Base-by-base conservation (phyloP, 2,329 filamentous ascomycete species). In the Arthrobotrys conoides region DNA sequence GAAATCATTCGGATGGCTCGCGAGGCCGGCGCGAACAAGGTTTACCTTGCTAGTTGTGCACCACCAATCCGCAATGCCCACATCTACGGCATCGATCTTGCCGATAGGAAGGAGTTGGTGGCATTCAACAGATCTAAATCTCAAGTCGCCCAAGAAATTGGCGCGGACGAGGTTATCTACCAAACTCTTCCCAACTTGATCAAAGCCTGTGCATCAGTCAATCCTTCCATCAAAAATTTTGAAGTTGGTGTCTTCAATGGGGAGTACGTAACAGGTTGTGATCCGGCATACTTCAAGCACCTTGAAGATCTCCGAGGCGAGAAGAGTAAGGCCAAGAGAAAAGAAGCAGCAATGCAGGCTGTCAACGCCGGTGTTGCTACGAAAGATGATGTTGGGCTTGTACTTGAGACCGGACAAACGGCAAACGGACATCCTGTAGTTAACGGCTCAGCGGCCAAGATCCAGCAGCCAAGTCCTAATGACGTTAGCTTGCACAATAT, bases 231-330 rank as follows among this genome's bases (percentile, higher is more conserved):
- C 8, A 86, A 88, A 80, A 87, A 91, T 70, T 97, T 97, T 81
- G 95, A 98, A 83, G 90, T 96, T 1, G 94, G 95, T 68, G 94
- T 97, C 8, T 97, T 98, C 86, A 93, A 91, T 83, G 95, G 95
- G 55, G 90, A 90, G 80, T 97, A 97, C 84, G 88, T 93, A 79
- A 97, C 95, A 0, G 90, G 90, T 0, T 92, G 97, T 0, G 89
- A 91, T 0, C 88, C 90, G 5, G 90, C 89, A 44, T 97, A 97
- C 85, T 96, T 97, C 81, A 90, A 93, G 81, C 92, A 93, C 82
- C 87, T 96, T 4, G 91, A 93, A 84, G 86, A 88, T 75, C 85
- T 94, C 18, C 88, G 93, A 67, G 92, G 91, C 57, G 90, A 93
- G 84, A 91, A 89, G 80, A 87, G 88, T 80, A 92, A 92, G 84